A percentile compares a stretch with the other conserved stretches of the same genome.
Conservation (phyloP, 352 stramenopile species). For the Stramenopiles sp. region DNA sequence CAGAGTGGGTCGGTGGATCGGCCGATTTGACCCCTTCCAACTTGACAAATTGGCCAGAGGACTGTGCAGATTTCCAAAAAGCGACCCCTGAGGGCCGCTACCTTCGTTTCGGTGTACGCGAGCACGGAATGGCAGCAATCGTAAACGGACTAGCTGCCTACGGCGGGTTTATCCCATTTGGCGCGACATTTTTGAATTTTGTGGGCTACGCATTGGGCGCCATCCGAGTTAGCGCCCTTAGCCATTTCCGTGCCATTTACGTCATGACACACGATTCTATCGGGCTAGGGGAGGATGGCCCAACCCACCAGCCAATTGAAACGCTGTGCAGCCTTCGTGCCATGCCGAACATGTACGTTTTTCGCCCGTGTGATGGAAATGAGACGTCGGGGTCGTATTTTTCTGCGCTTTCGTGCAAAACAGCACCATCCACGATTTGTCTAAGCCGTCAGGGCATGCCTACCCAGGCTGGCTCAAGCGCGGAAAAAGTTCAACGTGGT, state of each 20-base stretch:
- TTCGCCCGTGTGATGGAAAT: conserved; percentile 89
- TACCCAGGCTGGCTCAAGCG: conserved; percentile 60
- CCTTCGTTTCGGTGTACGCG: conserved; percentile 91
- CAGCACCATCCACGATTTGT: conserved; percentile 60
- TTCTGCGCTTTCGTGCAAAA: conserved; percentile 42
- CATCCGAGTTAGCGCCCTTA: conserved; percentile 80
- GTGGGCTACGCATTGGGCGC: conserved; percentile 87
- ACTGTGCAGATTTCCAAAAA: conserved; percentile 91
- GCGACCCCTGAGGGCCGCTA: conserved; percentile 79
- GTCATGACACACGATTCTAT: conserved; percentile 99
- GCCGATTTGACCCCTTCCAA: conserved; percentile 95
- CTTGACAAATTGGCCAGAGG: conserved; percentile 76
- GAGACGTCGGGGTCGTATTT: conserved; percentile 91
- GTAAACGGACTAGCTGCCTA: conserved; percentile 95
- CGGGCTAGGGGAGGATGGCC: conserved; percentile 94
- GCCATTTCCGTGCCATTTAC: conserved; percentile 86
- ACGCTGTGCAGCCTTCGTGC: conserved; percentile 80
- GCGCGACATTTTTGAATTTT: conserved; percentile 98
- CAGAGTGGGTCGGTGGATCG: conserved; percentile 89
- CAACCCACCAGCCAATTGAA: conserved; percentile 97
- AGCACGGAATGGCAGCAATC: conserved; percentile 95
- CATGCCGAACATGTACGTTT: conserved; percentile 95
- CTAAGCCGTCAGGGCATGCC: conserved; percentile 67
- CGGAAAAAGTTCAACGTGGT: conserved; percentile 69
- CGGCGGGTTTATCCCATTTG: conserved; percentile 82